Percentiles rank a stretch among this genome's conserved stretches.
These are phyloP conservation scores for Saussurea involucrata DNA, from an alignment of 129 eudicot species.

Conservation along the genomic window DNA sequence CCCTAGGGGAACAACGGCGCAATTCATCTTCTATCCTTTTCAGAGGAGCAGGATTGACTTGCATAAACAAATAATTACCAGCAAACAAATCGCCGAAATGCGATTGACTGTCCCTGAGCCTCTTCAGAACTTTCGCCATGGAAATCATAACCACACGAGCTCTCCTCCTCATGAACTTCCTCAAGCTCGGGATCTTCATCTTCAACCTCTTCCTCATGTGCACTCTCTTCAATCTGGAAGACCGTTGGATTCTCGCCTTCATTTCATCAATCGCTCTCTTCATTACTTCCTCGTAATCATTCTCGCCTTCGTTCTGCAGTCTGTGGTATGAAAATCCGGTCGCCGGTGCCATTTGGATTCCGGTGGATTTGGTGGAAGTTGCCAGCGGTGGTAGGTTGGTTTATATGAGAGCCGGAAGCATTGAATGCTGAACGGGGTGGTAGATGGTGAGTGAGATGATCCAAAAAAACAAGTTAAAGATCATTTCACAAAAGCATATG, in stretches of 20 bases:
- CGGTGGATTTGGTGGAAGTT: background rate
- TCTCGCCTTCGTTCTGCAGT: constrained; percentile 36
- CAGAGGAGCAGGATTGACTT: constrained; percentile 66
- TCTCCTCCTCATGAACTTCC: constrained; percentile 45
- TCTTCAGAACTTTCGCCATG: constrained; percentile 48
- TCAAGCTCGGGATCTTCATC: constrained; percentile 62
- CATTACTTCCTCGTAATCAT: constrained; percentile 20
- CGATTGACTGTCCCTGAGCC: constrained; percentile 68
- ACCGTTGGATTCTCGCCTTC: constrained; percentile 24
- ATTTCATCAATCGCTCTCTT: constrained; percentile 21
- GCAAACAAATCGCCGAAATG: constrained; percentile 91
- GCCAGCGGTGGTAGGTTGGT: background rate
- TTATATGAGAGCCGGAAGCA: constrained; percentile 17
- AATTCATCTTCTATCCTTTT: constrained; percentile 27
- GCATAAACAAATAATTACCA: constrained; percentile 87
- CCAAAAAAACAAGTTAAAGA: too few relatives aligned
- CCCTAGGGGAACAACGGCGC: constrained; percentile 12
- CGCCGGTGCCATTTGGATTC: constrained; percentile 5
- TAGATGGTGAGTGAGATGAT: constrained; percentile 23
- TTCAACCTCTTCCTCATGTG: constrained; percentile 42
- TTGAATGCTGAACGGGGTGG: constrained; percentile 29
- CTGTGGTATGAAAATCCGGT: constrained; percentile 53
- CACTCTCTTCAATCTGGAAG: constrained; percentile 32
- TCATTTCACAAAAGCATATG: too few relatives aligned
- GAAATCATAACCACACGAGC: constrained; percentile 40